These are phyloP conservation scores for Termitomyces titanicus DNA, from an alignment of 768 basidiomycete genomes.

Conservation along the genomic window DNA sequence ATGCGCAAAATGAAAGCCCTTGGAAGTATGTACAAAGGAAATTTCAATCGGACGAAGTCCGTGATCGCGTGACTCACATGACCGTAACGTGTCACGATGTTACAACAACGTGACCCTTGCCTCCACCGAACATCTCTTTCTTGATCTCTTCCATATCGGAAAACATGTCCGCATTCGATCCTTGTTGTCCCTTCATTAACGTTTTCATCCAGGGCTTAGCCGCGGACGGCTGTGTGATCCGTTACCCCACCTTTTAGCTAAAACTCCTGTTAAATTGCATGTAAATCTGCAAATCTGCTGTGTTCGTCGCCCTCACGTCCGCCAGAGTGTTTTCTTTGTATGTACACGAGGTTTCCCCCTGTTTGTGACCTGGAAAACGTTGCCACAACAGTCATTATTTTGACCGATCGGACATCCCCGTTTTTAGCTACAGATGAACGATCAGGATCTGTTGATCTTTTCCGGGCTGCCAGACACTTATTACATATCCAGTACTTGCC, in stretches of 20 bases:
- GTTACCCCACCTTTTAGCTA: slow-evolving; percentile 1
- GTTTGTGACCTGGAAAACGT: slow-evolving; percentile 34
- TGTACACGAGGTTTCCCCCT: slow-evolving; percentile 17
- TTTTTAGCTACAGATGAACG: slow-evolving; percentile 33
- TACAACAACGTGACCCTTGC: slow-evolving; percentile 13
- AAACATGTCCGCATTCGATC: slow-evolving; percentile 15
- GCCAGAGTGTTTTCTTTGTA: not conserved
- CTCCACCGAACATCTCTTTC: not conserved
- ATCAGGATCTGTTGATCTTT: slow-evolving; percentile 44
- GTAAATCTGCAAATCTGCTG: slow-evolving; percentile 2
- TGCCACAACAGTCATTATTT: slow-evolving; percentile 35
- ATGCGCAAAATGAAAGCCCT: slow-evolving; percentile 33
- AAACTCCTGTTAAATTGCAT: not conserved
- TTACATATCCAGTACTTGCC: slow-evolving; percentile 45
- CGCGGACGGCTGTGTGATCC: slow-evolving; percentile 10
- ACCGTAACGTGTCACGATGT: slow-evolving; percentile 14
- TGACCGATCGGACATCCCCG: slow-evolving; percentile 47
- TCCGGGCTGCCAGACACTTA: slow-evolving; percentile 41
- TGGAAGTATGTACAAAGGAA: slow-evolving; percentile 11
- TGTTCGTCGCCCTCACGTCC: not conserved
- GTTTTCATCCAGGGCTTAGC: not conserved
- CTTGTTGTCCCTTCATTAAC: slow-evolving; percentile 13
- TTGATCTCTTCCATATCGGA: slow-evolving; percentile 12
- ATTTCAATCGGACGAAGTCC: slow-evolving; percentile 4
- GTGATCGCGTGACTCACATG: slow-evolving; percentile 16